Evolutionary conservation across 2,329 filamentous ascomycete genomes (phyloP), one percentile per base, ranked within the genome.

Genomic region (Alternaria brassicae): DNA sequence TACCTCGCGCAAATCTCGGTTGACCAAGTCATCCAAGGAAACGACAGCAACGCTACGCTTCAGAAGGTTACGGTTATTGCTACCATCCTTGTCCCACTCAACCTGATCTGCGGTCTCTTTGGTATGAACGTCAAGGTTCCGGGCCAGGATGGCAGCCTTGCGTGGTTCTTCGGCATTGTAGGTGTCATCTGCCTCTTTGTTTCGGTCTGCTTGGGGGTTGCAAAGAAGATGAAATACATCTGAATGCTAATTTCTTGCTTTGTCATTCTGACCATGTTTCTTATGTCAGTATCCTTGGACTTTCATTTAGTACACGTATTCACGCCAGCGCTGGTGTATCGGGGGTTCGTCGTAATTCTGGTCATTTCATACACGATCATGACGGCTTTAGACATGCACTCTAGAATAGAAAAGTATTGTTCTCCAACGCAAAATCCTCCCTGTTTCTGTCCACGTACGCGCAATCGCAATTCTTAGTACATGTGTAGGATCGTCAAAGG

Each of bases 11-110:
- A 97, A 75, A 87, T 98, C 62, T 94, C 91, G 37, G 93, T 98
- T 70, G 92, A 96, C 77, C 94, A 91, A 78, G 91, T 97, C 71
- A 88, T 90, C 1, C 89, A 96, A 77, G 93, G 93, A 25, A 97
- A 93, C 60, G 85, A 89, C 67, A 93, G 92, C 54, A 98, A 98
- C 81, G 87, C 90, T 66, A 90, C 94, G 6, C 86, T 99, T 12
- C 93, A 92, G 81, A 97, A 97, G 82, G 95, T 99, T 70, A 99
- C 95, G 0, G 87, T 98, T 60, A 84, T 98, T 65, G 95, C 93
- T 0, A 97, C 94, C 3, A 91, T 99, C 67, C 86, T 99, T n/a
- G 93, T 99, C 58, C 95, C 95, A 3, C 87, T 99, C 67, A 99
- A 98, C 76, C 82, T 99, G 65, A 88, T 98, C 62, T 96, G 92